Evolutionary conservation across 176 grass and related monocot species (phyloP).

Genomic region (Carex kokanica): DNA sequence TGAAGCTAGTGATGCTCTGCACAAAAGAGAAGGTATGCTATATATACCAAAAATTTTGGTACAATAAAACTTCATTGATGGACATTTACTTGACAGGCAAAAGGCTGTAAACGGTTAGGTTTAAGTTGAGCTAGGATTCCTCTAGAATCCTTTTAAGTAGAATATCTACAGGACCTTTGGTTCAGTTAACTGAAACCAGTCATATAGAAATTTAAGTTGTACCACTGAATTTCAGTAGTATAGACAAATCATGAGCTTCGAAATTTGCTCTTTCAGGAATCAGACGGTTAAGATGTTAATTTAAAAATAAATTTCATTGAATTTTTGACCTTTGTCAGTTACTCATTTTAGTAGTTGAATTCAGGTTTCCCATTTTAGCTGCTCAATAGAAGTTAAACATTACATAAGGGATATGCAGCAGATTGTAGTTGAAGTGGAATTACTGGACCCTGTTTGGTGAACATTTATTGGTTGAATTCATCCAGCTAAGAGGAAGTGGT

Average conservation of each 20-base stretch:
- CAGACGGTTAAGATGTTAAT: background rate
- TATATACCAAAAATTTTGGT: conserved; percentile 16
- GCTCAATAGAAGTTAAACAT: background rate
- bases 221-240: background rate
- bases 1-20: conserved; percentile 22
- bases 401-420: background rate
- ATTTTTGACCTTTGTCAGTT: background rate
- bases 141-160: conserved; percentile 24
- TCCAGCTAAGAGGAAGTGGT: conserved; percentile 21
- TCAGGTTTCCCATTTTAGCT: background rate
- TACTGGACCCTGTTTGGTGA: conserved; percentile 15
- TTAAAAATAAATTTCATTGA: background rate
- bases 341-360: background rate
- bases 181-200: background rate
- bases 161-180: background rate
- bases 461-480: conserved; percentile 31
- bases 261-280: conserved; percentile 6
- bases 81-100: conserved; percentile 27
- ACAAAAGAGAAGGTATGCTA: background rate
- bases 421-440: conserved; percentile 9
- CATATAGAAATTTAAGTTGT: background rate
- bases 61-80: conserved; percentile 19
- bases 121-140: conserved; percentile 7
- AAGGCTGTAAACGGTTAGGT: conserved; percentile 8
- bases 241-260: background rate